Evolutionary conservation across 768 basidiomycete genomes (phyloP).

Genomic region (Boletellus ananas): DNA sequence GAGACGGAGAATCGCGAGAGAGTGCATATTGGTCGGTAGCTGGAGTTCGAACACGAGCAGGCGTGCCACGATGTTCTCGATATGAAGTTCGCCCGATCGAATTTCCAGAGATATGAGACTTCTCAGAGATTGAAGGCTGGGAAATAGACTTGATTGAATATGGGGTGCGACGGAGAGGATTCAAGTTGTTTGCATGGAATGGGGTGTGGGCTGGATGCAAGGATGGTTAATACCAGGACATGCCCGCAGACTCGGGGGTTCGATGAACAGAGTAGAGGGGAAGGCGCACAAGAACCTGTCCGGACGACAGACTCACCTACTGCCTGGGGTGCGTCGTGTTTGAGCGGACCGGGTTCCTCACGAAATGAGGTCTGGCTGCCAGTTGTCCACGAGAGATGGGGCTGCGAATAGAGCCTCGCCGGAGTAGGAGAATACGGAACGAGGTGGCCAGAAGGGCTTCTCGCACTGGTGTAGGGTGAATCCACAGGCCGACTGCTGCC

Average conservation of each 20-base stretch:
- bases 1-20: neutral
- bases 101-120: constrained; percentile 10
- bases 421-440: constrained; percentile 11
- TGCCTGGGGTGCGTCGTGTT: neutral
- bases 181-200: neutral
- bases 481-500: neutral
- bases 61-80: constrained; percentile 17
- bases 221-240: neutral
- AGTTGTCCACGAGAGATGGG: constrained; percentile 1
- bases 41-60: constrained; percentile 12
- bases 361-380: constrained; percentile 14
- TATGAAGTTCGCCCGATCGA: constrained; percentile 24
- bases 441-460: constrained; percentile 20
- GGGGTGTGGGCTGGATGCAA: neutral
- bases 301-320: neutral
- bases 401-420: constrained; percentile 11
- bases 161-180: neutral
- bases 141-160: constrained; percentile 11
- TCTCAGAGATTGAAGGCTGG: constrained; percentile 9
- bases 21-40: neutral
- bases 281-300: neutral
- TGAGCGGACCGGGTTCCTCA: constrained; percentile 12
- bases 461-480: neutral
- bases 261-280: too few relatives aligned
- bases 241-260: neutral